Evolutionary conservation across 805 yeast genomes (phyloP), one percentile per base, ranked within the genome.

Genomic region (Sugiyamaella americana): DNA sequence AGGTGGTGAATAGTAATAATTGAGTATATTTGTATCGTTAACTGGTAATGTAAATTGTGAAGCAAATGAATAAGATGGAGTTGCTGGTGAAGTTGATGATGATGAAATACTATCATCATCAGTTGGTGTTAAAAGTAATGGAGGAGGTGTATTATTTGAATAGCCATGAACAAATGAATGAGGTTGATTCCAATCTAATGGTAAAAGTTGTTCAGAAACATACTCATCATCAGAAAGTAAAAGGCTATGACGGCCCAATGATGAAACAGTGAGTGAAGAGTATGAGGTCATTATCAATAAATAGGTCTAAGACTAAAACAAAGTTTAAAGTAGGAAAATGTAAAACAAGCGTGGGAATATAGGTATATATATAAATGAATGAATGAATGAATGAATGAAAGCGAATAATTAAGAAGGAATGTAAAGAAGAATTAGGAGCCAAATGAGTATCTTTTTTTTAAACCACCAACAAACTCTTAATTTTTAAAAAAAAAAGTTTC

Each of bases 51-150:
- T 21, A 18, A 19, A 11, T 10, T 22, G 30, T 13, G 41, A 42
- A 17, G 17, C 34, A 36, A 26, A 45, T 6, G 44, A 32, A 39
- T 48, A 50, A n/a, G 49, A 50, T 34, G 51, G 53, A n/a, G 51
- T 44, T 22, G 40, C 43, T 19, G 53, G 51, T 5, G 53, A 50
- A 26, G 51, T 42, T n/a, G 49, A 26, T 11, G 36, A 48, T 1
- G 48, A 39, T 8, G 46, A 41, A 5, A 26, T n/a, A 30, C 21
- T 20, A 18, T 44, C 47, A 20, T 44, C 47, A 26, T 37, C 43
- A n/a, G 19, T 17, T 17, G 45, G 21, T 10, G 18, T 18, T 18
- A 17, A 37, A 35, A 20, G 41, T 4, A 36, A 37, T 11, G 39
- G n/a, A 8, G 42, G 42, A 4, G 46, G 46, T 11, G 43, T 22